phyloP scores from a whole-genome alignment of 2,329 filamentous ascomycete species.

The Ophiosphaerella herpotricha region DNA sequence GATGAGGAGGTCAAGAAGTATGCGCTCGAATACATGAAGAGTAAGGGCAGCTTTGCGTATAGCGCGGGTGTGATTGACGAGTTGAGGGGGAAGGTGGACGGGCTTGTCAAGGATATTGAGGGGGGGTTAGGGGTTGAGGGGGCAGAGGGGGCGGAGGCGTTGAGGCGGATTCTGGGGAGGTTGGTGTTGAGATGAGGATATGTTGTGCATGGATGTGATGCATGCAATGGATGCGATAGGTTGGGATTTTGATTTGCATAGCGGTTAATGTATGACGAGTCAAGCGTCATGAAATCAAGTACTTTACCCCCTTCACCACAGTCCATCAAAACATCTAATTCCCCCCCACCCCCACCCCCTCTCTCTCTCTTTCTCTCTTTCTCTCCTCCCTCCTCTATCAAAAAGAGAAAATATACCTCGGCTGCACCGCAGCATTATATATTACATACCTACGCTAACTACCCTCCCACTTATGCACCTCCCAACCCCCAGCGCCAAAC shows the following conservation, averaged over 20 bases:
- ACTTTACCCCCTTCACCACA: too few relatives aligned
- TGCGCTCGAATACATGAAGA: slow-evolving; percentile 88
- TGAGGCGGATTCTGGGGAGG: slow-evolving; percentile 48
- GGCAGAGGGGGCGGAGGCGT: slow-evolving; percentile 44
- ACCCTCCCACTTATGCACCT: too few relatives aligned
- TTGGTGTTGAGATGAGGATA: slow-evolving; percentile 39
- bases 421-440: slow-evolving; percentile 31
- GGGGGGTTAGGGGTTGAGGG: slow-evolving; percentile 43
- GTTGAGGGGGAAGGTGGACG: slow-evolving; percentile 49
- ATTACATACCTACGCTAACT: slow-evolving; percentile 26
- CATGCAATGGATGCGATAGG: slow-evolving; percentile 1
- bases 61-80: slow-evolving; percentile 65
- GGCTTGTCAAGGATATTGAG: slow-evolving; percentile 50
- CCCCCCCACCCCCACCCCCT: too few relatives aligned
- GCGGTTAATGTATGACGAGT: not conserved
- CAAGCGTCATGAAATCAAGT: too few relatives aligned
- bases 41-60: slow-evolving; percentile 87
- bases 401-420: not conserved
- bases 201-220: too few relatives aligned
- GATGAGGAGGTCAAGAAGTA: slow-evolving; percentile 90
- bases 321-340: too few relatives aligned
- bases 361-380: too few relatives aligned
- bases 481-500: too few relatives aligned
- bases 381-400: too few relatives aligned
- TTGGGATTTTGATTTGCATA: slow-evolving; percentile 21